A percentile compares a stretch with the other conserved stretches of the same genome.
Evolutionary conservation across 2,329 filamentous ascomycete genomes (phyloP).

Genomic region (Neodidymelliopsis sp.): DNA sequence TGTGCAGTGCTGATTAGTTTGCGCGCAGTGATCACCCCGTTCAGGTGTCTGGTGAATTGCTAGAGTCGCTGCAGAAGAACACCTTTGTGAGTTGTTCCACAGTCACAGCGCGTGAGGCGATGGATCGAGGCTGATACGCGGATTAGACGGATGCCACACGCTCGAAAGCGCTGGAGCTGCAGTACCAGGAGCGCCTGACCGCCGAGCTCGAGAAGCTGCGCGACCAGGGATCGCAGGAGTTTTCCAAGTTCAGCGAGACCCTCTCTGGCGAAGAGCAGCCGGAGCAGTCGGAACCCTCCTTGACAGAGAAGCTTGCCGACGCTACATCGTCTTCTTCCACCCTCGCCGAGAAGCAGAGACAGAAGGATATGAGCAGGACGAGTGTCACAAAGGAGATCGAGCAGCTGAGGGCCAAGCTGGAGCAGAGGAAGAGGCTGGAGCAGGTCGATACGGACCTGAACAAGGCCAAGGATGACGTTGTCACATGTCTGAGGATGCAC

Average conservation of each 20-base stretch:
- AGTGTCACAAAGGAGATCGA: conserved; percentile 66
- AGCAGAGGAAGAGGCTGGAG: conserved; percentile 63
- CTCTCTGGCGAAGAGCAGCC: conserved; percentile 58
- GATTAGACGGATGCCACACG: conserved; percentile 86
- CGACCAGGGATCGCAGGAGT: conserved; percentile 71
- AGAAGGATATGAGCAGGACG: conserved; percentile 59
- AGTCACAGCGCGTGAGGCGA: neutral
- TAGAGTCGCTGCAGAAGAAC: conserved; percentile 83
- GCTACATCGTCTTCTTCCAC: conserved; percentile 45
- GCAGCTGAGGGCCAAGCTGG: conserved; percentile 59
- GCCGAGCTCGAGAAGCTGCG: conserved; percentile 83
- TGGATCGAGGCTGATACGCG: conserved; percentile 15
- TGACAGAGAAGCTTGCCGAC: conserved; percentile 48
- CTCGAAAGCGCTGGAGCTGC: conserved; percentile 81
- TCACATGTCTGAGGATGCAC: conserved; percentile 81
- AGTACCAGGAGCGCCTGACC: conserved; percentile 86
- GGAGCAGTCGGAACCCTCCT: conserved; percentile 40
- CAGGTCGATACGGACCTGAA: conserved; percentile 75
- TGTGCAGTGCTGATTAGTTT: conserved; percentile 43
- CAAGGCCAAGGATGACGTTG: conserved; percentile 76
- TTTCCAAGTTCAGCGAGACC: conserved; percentile 73
- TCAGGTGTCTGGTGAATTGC: conserved; percentile 79
- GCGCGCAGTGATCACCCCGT: conserved; percentile 65
- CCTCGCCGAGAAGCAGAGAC: conserved; percentile 51
- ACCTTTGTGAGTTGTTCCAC: conserved; percentile 71